Evolutionary conservation across 1,284 basidiomycete species (phyloP), one percentile per base, ranked within the genome.

Genomic region (Ceratobasidium sp.): DNA sequence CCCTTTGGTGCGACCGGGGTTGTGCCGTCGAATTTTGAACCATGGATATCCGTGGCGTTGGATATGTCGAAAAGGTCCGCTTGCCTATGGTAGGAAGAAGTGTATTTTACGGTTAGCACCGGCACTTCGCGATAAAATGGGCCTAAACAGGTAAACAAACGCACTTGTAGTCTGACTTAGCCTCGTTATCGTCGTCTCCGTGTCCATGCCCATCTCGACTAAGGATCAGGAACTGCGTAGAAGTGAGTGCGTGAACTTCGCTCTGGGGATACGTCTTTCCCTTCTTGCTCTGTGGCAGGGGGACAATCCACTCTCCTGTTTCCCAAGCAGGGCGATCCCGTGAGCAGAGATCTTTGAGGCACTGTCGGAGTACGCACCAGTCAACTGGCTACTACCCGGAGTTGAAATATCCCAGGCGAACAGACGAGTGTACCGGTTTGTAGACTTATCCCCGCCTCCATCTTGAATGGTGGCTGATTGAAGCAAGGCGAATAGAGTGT

Each of bases 401-500:
- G 78, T 70, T 1, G 80, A 79, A 45, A 88, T 78, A 70, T 88
- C 79, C 72, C 83, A 89, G 0, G 83, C 86, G 20, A 89, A 75
- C 4, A 89, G 78, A 6, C 87, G 83, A 1, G 87, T 85, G 75
- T 80, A 84, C 5, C 84, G 78, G 2, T 81, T 70, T 27, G 82
- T 85, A 1, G 76, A 75, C 68, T 84, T 82, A 68, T 81, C 77
- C 57, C 75, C 75, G 1, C 85, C 86, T 15, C 86, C 86, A 72
- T 90, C 88, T 73, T 90, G 88, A 7, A 88, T 82, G 0, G 85
- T 84, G 1, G 86, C 88, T 10, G 83, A 82, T 73, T 90, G 88
- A 0, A 90, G 81, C 71, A 89, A 82, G 0, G 83, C 86, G 72
- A 86, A 90, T 0, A 90, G 79, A 2, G 80, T 83, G 12, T 77